Base-by-base conservation (phyloP, 2,329 filamentous ascomycete species). In the Talaromyces piceae region DNA sequence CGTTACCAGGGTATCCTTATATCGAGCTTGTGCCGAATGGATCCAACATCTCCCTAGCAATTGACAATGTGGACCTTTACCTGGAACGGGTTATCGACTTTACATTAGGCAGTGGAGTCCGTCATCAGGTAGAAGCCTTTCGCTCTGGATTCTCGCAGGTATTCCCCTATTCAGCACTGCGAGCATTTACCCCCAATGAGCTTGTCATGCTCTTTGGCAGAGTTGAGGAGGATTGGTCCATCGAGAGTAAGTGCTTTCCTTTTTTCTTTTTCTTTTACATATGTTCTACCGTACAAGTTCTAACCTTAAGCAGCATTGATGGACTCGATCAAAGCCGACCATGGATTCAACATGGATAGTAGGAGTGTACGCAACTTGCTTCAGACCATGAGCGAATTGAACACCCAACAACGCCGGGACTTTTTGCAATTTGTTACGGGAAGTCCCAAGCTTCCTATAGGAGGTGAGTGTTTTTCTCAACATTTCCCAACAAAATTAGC, bases 321-420 rank as follows among this genome's bases (percentile, higher is more conserved):
- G 81, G 93, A 98, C 65, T 96, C 91, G 0, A 91, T 98, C 74
- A 98, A 98, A 73, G 93, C 93, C 25, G 93, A 98, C 61, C 93
- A 98, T 66, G 93, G 93, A 7, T 98, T 88, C 75, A 98, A 97
- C 61, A 93, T 98, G 81, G 93, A 98, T 66, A 97, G 91, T 76
- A 88, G 86, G 73, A 96, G 87, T 63, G 90, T 98, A 45, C 89
- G 86, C 62, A 97, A 98, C 62, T 69, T 98, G 58, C 77, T 98
- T 16, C 90, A 96, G 62, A 86, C 86, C 8, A 97, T 98, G 93
- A 96, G 90, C 66, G 87, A 94, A 65, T 78, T 96, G 49, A 80
- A 79, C 6, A 71, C 78, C 2, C 70, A 82, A 41, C 82, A 94
- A 65, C 87, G 91, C 54, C 86, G 93, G 41, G 90, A 96, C 63